phyloP scores from a whole-genome alignment of 2,329 filamentous ascomycete genomes.

The Colletotrichum liriopes region DNA sequence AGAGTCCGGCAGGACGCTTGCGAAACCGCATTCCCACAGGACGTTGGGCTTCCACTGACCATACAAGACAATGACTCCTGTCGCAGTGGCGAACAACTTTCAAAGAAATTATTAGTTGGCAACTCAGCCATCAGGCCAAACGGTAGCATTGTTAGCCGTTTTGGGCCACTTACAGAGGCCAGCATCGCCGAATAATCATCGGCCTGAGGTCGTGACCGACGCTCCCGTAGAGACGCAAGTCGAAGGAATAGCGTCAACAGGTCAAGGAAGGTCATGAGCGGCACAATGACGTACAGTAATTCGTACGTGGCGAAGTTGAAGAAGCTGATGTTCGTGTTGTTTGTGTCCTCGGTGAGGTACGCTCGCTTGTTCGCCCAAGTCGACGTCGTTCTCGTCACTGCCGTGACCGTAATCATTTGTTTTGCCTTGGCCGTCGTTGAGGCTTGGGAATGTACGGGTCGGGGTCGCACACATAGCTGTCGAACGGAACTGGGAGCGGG shows the following conservation, averaged over 20 bases:
- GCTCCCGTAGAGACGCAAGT: slow-evolving; percentile 18
- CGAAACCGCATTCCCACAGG: neutral
- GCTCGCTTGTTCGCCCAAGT: slow-evolving; percentile 19
- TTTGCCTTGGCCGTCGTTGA: neutral
- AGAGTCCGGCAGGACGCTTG: neutral
- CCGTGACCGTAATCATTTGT: slow-evolving; percentile 9
- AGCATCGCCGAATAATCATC: slow-evolving; percentile 26
- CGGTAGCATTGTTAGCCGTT: no score
- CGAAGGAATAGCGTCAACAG: slow-evolving; percentile 15
- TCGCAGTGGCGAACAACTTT: slow-evolving; percentile 11
- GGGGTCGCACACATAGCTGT: neutral
- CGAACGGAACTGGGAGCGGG: neutral
- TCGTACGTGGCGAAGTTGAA: slow-evolving; percentile 32
- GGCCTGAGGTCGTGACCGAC: slow-evolving; percentile 8
- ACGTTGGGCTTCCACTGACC: slow-evolving; percentile 2
- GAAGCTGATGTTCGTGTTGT: slow-evolving; percentile 24
- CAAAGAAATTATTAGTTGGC: neutral
- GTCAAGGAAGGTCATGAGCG: slow-evolving; percentile 22
- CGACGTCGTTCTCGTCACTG: neutral
- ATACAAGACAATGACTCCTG: slow-evolving; percentile 4
- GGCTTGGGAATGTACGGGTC: neutral
- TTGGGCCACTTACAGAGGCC: slow-evolving; percentile 5
- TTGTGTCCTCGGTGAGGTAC: slow-evolving; percentile 19
- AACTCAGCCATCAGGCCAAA: no score
- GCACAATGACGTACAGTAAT: slow-evolving; percentile 16